Evolutionary conservation across 2,329 filamentous ascomycete genomes (phyloP).

Genomic region (Exophiala sp.): DNA sequence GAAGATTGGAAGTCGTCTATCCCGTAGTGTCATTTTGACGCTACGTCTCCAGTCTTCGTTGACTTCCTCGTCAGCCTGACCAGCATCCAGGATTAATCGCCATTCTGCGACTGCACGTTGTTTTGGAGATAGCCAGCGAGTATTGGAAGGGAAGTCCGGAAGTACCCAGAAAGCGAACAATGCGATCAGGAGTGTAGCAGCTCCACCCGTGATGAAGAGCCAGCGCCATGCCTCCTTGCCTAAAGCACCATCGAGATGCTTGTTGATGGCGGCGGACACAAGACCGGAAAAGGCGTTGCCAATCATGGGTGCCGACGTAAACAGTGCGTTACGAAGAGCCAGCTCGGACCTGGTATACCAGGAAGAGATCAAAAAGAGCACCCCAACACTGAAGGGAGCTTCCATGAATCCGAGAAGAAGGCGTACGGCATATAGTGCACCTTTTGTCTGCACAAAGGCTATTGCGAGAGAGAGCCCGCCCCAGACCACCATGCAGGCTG

Average conservation of each 20-base stretch:
- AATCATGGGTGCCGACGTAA: constrained; percentile 60
- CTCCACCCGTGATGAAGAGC: constrained; percentile 58
- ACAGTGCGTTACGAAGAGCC: constrained; percentile 51
- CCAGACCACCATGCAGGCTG: background rate
- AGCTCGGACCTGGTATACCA: constrained; percentile 47
- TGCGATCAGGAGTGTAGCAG: constrained; percentile 61
- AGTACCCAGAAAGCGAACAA: constrained; percentile 56
- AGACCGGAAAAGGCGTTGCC: constrained; percentile 45
- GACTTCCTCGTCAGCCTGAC: constrained; percentile 8
- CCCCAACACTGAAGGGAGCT: constrained; percentile 52
- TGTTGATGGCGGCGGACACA: constrained; percentile 3
- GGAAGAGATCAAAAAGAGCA: constrained; percentile 58
- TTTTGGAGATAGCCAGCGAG: constrained; percentile 57
- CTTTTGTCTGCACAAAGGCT: background rate
- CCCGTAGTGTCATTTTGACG: constrained; percentile 22
- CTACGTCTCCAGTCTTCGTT: constrained; percentile 32
- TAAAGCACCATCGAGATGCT: constrained; percentile 4
- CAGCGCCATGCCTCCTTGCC: constrained; percentile 14
- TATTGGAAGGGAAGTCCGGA: constrained; percentile 64
- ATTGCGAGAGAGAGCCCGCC: background rate
- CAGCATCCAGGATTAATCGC: constrained; percentile 15
- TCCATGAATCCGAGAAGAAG: constrained; percentile 47
- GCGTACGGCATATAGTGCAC: constrained; percentile 24
- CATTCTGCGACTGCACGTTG: constrained; percentile 52
- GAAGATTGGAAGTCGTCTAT: constrained; percentile 41